Conservation (phyloP, 345 rosid genomes). For the Arabidopsis thaliana region DNA sequence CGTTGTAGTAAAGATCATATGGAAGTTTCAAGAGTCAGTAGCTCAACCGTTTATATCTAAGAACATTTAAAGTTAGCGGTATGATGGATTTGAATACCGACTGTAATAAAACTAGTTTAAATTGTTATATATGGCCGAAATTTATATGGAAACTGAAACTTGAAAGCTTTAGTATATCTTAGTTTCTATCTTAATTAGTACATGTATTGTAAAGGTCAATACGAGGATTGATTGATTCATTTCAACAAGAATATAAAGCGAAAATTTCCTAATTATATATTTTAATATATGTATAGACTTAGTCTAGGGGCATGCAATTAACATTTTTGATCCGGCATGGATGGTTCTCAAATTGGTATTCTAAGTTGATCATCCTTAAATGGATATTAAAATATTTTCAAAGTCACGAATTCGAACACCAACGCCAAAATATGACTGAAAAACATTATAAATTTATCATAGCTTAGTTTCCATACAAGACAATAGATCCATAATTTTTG, state of each 20-base stretch:
- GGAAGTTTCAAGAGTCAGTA: not conserved
- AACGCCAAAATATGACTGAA: too few relatives aligned
- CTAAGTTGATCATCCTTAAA: too few relatives aligned
- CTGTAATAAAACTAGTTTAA: too few relatives aligned
- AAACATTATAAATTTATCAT: too few relatives aligned
- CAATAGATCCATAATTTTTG: too few relatives aligned
- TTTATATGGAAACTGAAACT: not conserved
- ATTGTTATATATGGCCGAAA: too few relatives aligned
- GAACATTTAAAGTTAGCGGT: too few relatives aligned
- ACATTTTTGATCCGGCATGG: not conserved
- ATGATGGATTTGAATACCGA: too few relatives aligned
- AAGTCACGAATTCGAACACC: too few relatives aligned
- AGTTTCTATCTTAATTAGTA: not conserved
- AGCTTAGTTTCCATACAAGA: too few relatives aligned
- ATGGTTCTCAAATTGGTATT: too few relatives aligned
- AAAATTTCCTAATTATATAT: not conserved
- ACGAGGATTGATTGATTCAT: not conserved
- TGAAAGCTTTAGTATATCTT: not conserved
- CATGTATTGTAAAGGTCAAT: conserved; percentile 5
- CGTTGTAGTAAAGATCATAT: not conserved
- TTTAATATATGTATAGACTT: not conserved
- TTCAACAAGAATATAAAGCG: conserved; percentile 10
- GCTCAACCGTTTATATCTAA: not conserved
- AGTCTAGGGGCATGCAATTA: not conserved
- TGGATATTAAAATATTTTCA: too few relatives aligned